Evolutionary conservation across 1,139 yeast genomes (phyloP), one percentile per base, ranked within the genome.

Genomic region (Geotrichum cucujoidarum): DNA sequence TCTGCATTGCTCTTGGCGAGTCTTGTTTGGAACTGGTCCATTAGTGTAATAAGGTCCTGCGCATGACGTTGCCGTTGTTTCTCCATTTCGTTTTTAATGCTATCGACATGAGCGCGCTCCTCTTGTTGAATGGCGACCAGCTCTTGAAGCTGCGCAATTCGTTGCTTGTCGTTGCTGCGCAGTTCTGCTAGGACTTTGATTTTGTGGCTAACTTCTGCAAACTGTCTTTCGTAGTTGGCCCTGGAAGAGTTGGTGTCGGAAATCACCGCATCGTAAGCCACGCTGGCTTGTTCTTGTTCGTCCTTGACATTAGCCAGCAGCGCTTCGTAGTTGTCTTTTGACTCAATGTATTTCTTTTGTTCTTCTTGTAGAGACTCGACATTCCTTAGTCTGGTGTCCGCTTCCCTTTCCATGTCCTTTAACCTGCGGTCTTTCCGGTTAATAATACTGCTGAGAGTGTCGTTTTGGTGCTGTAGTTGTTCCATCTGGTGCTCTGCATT

Each of bases 391-490:
- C 39, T 27, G 2, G 32, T n/a, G 2, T 42, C 49, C 8, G 45
- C 20, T 8, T 47, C 48, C 25, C 41, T 40, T 21, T 62, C 65
- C 21, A 59, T 43, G 36, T 57, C 61, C 14, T 47, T 39, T n/a
- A 57, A 55, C 27, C 58, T 52, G n/a, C 63, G 56, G 42, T 62
- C 65, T 40, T 61, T 58, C 14, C 64, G 55, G 11, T 47, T 53
- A 33, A 62, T 46, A 43, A 61, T 48, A 13, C 58, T 49, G 45
- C 55, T 59, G 31, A 61, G 55, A 45, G 56, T 59, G 11, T 56
- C 60, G 32, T 56, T 57, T 47, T 62, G 65, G 36, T 60, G 64
- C 45, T 55, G 53, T 21, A 61, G 53, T n/a, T 57, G 57, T 33
- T 56, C 60, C 29, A 56, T 45, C 11, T 59, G 57, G 4, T 58